Conservation (phyloP, 78 protist genomes). For the Chrysochromulina parva region DNA sequence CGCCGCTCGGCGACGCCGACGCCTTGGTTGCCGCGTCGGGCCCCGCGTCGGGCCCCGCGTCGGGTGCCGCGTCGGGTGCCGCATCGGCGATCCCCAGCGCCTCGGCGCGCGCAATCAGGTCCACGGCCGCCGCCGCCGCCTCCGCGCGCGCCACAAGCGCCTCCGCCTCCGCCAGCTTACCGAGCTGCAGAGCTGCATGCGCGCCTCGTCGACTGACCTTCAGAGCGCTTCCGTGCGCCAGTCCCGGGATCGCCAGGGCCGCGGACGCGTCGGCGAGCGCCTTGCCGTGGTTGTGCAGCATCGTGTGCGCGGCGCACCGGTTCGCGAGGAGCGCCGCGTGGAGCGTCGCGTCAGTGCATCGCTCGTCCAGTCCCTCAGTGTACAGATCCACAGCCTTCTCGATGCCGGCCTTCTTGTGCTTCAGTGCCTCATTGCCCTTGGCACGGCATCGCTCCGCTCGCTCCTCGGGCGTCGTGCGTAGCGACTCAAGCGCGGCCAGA, state of each 20-base stretch:
- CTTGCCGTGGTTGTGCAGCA: background rate
- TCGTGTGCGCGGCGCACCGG: background rate
- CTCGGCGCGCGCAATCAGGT: too few relatives aligned
- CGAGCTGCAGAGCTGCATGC: background rate
- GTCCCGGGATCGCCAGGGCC: background rate
- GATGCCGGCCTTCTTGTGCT: background rate
- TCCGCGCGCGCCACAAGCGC: too few relatives aligned
- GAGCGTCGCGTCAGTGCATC: background rate
- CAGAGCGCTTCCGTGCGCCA: background rate
- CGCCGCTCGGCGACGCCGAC: background rate
- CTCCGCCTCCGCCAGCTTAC: background rate
- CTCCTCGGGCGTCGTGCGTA: background rate
- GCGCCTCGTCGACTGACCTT: background rate
- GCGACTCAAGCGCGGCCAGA: background rate
- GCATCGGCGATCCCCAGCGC: too few relatives aligned
- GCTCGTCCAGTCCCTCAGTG: background rate
- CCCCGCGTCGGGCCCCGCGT: too few relatives aligned
- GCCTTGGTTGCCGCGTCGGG: background rate
- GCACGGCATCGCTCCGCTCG: background rate
- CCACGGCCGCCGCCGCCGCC: too few relatives aligned
- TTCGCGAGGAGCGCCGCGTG: conserved; percentile 8
- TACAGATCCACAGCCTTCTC: background rate
- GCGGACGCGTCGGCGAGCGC: background rate
- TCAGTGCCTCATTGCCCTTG: background rate
- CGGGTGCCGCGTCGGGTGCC: too few relatives aligned